These are phyloP conservation scores for Leishmania tropica DNA, from an alignment of 208 protist species.

Conservation along the genomic window DNA sequence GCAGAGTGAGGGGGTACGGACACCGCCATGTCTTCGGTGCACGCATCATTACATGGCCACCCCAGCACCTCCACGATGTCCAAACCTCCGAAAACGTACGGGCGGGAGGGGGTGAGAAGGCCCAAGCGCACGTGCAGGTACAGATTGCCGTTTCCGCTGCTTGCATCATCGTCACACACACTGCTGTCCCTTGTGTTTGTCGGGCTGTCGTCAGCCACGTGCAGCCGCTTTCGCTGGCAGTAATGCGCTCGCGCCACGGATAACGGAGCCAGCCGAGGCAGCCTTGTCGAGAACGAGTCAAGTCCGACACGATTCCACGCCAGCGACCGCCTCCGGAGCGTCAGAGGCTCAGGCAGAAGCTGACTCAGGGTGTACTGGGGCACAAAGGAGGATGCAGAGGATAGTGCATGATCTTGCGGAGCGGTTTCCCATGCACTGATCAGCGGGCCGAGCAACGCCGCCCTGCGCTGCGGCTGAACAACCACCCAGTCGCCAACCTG, in stretches of 20 bases:
- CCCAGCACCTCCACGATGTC: conserved; percentile 57
- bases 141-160: conserved; percentile 27
- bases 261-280: conserved; percentile 21
- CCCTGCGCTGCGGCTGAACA: conserved; percentile 53
- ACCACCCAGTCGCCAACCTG: conserved; percentile 87
- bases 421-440: conserved; percentile 43
- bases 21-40: conserved; percentile 5
- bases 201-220: conserved; percentile 16
- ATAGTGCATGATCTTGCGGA: neutral
- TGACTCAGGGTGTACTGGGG: conserved; percentile 27
- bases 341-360: conserved; percentile 31
- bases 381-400: neutral
- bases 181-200: neutral
- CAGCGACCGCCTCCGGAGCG: conserved; percentile 19
- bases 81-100: conserved; percentile 71
- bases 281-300: neutral
- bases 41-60: conserved; percentile 17
- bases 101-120: conserved; percentile 74
- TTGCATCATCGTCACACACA: conserved; percentile 4
- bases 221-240: conserved; percentile 27
- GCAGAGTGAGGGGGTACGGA: neutral
- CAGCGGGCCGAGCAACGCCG: conserved; percentile 56
- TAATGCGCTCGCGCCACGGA: conserved; percentile 26
- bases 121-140: conserved; percentile 76
- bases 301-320: conserved; percentile 11